A percentile compares a stretch with the other conserved stretches of the same genome.
Evolutionary conservation across 2,329 filamentous ascomycete genomes (phyloP).

Genomic region (Hypoxylon sp.): DNA sequence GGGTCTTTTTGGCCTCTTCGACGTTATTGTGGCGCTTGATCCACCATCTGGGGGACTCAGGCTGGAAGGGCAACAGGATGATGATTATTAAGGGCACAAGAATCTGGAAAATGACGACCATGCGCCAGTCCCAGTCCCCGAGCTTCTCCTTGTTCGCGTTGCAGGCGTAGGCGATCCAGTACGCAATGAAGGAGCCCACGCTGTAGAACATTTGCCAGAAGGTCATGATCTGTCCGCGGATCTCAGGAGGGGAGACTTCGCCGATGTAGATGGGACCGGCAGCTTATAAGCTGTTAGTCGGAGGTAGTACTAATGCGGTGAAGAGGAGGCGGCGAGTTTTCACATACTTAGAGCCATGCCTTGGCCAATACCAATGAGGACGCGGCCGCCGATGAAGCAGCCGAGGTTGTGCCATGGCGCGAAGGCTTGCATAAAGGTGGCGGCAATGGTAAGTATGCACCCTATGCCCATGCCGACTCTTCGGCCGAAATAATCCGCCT

Average conservation of each 20-base stretch:
- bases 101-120: constrained; percentile 81
- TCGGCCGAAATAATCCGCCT: constrained; percentile 72
- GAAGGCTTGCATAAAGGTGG: constrained; percentile 79
- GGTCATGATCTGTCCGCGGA: constrained; percentile 77
- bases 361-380: constrained; percentile 78
- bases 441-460: constrained; percentile 75
- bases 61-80: constrained; percentile 73
- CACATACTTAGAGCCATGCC: constrained; percentile 72
- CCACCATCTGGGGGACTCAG: constrained; percentile 78
- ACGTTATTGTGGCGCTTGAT: constrained; percentile 73
- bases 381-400: constrained; percentile 77
- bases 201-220: constrained; percentile 80
- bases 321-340: constrained; percentile 52
- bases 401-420: constrained; percentile 72
- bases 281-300: constrained; percentile 58
- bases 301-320: constrained; percentile 15
- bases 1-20: constrained; percentile 71
- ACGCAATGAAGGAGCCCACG: constrained; percentile 76
- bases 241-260: constrained; percentile 74
- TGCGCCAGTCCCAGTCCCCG: constrained; percentile 81
- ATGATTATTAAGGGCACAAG: constrained; percentile 76
- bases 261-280: constrained; percentile 80
- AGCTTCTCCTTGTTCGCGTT: constrained; percentile 68
- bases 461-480: constrained; percentile 76
- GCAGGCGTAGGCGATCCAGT: constrained; percentile 76